Conservation (phyloP, 2,329 filamentous ascomycete genomes). For the Cladosporium oxysporum region DNA sequence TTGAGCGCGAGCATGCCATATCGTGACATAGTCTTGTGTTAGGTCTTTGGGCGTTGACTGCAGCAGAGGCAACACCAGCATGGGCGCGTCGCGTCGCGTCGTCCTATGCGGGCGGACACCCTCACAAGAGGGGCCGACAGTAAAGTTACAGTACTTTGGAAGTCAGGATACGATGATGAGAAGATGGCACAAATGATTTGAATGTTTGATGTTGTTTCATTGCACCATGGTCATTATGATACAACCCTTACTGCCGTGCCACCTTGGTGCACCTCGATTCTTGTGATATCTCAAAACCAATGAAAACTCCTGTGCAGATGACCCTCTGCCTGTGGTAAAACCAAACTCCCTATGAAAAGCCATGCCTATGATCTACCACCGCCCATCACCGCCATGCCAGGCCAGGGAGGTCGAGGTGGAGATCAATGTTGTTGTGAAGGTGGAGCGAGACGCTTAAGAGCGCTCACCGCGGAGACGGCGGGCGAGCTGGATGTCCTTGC, state of each 20-base stretch:
- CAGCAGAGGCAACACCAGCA: background rate
- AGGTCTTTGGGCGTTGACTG: too few species aligned
- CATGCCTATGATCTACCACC: slow-evolving; percentile 28
- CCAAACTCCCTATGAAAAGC: slow-evolving; percentile 29
- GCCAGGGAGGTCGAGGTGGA: slow-evolving; percentile 35
- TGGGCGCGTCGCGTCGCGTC: background rate
- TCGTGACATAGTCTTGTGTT: background rate
- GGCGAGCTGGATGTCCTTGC: slow-evolving; percentile 95
- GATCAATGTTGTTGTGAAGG: slow-evolving; percentile 27
- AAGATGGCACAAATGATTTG: background rate
- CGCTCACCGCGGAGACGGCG: slow-evolving; percentile 58
- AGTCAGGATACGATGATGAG: background rate
- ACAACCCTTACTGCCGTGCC: slow-evolving; percentile 29
- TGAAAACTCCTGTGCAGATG: slow-evolving; percentile 24
- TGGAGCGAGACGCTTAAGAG: slow-evolving; percentile 44
- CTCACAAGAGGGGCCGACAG: background rate
- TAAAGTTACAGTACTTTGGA: background rate
- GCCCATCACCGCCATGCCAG: slow-evolving; percentile 35
- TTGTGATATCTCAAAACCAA: slow-evolving; percentile 38
- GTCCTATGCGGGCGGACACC: background rate
- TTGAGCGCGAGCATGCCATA: background rate
- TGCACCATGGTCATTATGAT: slow-evolving; percentile 45
- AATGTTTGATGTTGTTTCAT: slow-evolving; percentile 21
- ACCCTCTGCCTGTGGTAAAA: slow-evolving; percentile 28
- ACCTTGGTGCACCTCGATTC: slow-evolving; percentile 30